Percentiles rank a stretch among this genome's conserved stretches.
phyloP scores from a whole-genome alignment of 1,139 yeast species.

The Debaryomycetaceae sp. region DNA sequence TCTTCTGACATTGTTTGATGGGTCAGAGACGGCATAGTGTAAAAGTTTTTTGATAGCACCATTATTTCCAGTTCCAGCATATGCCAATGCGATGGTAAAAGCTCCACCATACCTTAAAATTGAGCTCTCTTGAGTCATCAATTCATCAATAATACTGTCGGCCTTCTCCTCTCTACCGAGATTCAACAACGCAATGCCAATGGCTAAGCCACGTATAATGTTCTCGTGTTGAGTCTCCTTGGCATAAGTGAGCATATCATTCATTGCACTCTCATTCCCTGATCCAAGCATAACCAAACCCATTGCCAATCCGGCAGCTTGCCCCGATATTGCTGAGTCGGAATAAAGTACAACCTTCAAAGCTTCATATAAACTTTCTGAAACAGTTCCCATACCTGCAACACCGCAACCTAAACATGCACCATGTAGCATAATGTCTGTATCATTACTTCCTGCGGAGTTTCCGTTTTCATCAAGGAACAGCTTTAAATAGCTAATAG shows the following conservation, averaged over 20 bases:
- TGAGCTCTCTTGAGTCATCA: conserved; percentile 74
- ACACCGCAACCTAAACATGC: conserved; percentile 95
- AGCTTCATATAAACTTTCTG: conserved; percentile 72
- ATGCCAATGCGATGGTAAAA: conserved; percentile 89
- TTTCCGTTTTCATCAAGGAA: conserved; percentile 68
- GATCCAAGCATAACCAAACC: conserved; percentile 95
- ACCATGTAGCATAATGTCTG: conserved; percentile 90
- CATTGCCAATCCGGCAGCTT: conserved; percentile 95
- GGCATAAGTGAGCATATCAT: conserved; percentile 88
- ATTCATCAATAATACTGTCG: conserved; percentile 61
- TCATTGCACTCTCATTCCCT: conserved; percentile 67
- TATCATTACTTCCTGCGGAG: conserved; percentile 66
- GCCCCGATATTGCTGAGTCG: conserved; percentile 93
- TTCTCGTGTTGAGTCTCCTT: conserved; percentile 96
- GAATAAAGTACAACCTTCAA: conserved; percentile 81
- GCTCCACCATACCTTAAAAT: conserved; percentile 95
- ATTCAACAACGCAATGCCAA: conserved; percentile 83
- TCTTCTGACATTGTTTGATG: conserved; percentile 94
- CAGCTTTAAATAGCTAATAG: conserved; percentile 72
- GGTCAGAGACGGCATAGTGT: conserved; percentile 95
- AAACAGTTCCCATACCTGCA: conserved; percentile 92
- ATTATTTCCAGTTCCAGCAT: conserved; percentile 94
- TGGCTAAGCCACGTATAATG: conserved; percentile 85
- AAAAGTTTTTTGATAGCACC: conserved; percentile 79
- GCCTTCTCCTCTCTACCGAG: conserved; percentile 87